Percentiles rank a stretch among this genome's conserved stretches.
These are phyloP conservation scores for Candida pseudofarinosa DNA, from an alignment of 805 yeast species.

Conservation along the genomic window DNA sequence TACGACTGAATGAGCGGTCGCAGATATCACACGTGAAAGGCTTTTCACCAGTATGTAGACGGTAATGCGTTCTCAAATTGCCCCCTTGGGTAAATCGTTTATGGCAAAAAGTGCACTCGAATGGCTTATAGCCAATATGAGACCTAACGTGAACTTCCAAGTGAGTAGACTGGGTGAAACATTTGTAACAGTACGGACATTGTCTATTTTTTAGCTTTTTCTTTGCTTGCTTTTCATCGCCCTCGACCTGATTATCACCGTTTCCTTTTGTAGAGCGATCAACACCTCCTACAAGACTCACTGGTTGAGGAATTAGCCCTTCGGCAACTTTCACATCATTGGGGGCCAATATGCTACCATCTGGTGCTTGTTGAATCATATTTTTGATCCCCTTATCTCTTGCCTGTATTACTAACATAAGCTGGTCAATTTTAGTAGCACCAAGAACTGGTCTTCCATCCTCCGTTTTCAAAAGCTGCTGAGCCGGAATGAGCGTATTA, in stretches of 20 bases:
- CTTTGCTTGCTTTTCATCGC: conserved; percentile 5
- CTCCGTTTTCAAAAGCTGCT: conserved; percentile 45
- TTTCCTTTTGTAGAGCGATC: conserved; percentile 51
- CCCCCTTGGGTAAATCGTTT: conserved; percentile 90
- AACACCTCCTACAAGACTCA: conserved; percentile 74
- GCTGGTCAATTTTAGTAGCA: conserved; percentile 84
- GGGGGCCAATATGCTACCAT: conserved; percentile 61
- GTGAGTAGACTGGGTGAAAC: conserved; percentile 87
- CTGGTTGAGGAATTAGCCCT: conserved; percentile 51
- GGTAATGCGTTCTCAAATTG: conserved; percentile 75
- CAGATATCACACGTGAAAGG: conserved; percentile 82
- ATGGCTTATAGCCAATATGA: conserved; percentile 85
- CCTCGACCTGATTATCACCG: conserved; percentile 1
- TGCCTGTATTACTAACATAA: conserved; percentile 89
- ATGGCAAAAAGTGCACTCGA: conserved; percentile 71
- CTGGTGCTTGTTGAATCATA: conserved; percentile 58
- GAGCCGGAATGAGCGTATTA: conserved; percentile 37
- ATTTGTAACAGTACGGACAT: conserved; percentile 74
- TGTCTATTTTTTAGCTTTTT: conserved; percentile 51
- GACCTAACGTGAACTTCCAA: conserved; percentile 84
- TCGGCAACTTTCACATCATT: conserved; percentile 14
- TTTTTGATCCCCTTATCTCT: conserved; percentile 72
- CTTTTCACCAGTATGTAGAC: conserved; percentile 89
- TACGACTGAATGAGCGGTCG: conserved; percentile 73
- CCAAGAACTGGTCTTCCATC: conserved; percentile 73